Base-by-base conservation (phyloP, 805 yeast species). In the Saturnispora ahearnii region DNA sequence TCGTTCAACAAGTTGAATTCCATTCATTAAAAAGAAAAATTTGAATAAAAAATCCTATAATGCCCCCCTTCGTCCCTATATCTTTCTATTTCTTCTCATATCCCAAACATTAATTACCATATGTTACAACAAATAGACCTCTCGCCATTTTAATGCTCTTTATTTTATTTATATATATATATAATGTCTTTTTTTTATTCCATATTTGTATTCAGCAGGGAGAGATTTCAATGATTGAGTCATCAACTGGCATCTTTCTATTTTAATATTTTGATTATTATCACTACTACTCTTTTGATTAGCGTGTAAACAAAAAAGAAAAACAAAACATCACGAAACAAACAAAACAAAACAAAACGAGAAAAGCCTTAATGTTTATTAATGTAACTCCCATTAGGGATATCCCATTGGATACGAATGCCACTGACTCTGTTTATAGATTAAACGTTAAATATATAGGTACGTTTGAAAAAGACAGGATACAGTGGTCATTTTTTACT, bases 161-260 rank as follows among this genome's bases (percentile, higher is more conserved):
- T 24, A 29, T 15, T 26, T 37, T 26, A 36, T 26, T 33, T 43
- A 28, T 48, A n/a, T n/a, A 10, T 42, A 15, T 21, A 21, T 44
- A 37, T 37, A 29, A 41, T 32, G 21, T 31, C 10, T 32, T 33
- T 31, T 36, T 42, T 40, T 28, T 45, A 9, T 24, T n/a, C 31
- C 24, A 33, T 30, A 26, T 43, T 44, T 48, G 22, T 30, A 26
- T 26, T 26, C 29, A 26, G 29, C 29, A 26, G 29, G 22, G 13
- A 28, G 36, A 46, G 41, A 51, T 51, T 51, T 49, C 51, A 48
- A 46, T 52, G 57, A 54, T 54, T 52, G 57, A 50, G 57, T 54
- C 57, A 54, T 54, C 57, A 54, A 54, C 57, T 54, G 57, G 57
- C 57, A 54, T 54, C 57, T 51, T 50, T 54, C 57, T 52, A 48